phyloP scores from a whole-genome alignment of 441 rosid species.

The Aleurites moluccanus region DNA sequence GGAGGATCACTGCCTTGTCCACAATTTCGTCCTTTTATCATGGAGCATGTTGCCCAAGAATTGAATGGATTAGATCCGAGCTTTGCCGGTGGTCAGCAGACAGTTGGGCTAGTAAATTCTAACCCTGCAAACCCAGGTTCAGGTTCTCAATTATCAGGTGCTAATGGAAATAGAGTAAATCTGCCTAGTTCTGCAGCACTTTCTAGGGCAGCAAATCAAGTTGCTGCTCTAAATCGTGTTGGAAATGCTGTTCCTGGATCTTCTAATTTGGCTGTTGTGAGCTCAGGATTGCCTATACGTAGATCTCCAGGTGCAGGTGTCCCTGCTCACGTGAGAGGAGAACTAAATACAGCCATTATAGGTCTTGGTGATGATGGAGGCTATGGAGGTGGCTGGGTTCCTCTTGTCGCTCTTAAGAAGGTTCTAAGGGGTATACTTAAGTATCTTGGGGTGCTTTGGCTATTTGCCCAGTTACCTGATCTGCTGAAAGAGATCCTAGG shows the following conservation, averaged over 20 bases:
- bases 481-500: slow-evolving; percentile 91
- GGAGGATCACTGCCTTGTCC: slow-evolving; percentile 99
- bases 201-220: too few relatives aligned
- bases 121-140: slow-evolving; percentile 43
- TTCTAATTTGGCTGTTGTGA: slow-evolving; percentile 52
- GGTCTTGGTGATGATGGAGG: slow-evolving; percentile 99
- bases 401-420: slow-evolving; percentile 98
- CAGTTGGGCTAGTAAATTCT: slow-evolving; percentile 54
- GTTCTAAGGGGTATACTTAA: slow-evolving; percentile 92
- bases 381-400: slow-evolving; percentile 99
- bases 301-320: slow-evolving; percentile 77
- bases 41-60: slow-evolving; percentile 99
- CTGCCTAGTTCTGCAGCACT: slow-evolving; percentile 57
- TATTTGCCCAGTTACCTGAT: slow-evolving; percentile 84
- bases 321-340: slow-evolving; percentile 95
- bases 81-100: slow-evolving; percentile 65
- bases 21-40: slow-evolving; percentile 98
- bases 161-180: slow-evolving; percentile 78
- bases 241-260: slow-evolving; percentile 68
- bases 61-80: slow-evolving; percentile 87
- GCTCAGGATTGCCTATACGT: slow-evolving; percentile 74
- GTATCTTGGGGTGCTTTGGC: slow-evolving; percentile 91
- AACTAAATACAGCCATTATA: slow-evolving; percentile 90
- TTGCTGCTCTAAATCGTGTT: slow-evolving; percentile 67
- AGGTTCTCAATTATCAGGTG: slow-evolving; percentile 51